A percentile compares a stretch with the other conserved stretches of the same genome.
These are phyloP conservation scores for Xylariaceae sp. DNA, from an alignment of 2,329 filamentous ascomycete genomes.

Conservation along the genomic window DNA sequence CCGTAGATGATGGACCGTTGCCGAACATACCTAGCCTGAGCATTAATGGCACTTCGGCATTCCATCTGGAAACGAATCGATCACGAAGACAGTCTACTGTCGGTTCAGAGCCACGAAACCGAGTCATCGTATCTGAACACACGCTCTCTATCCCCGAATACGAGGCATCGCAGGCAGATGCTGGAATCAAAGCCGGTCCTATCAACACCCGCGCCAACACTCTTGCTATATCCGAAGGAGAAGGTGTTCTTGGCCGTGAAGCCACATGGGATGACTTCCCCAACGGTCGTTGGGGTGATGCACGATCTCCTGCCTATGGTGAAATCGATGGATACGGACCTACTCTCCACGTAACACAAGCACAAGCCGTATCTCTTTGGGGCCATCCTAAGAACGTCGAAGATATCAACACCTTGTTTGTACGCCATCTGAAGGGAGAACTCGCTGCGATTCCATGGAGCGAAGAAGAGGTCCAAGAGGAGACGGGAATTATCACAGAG, in stretches of 20 bases:
- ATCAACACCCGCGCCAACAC: conserved; percentile 78
- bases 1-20: conserved; percentile 42
- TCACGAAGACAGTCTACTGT: conserved; percentile 65
- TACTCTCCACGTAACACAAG: conserved; percentile 85
- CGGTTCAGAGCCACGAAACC: conserved; percentile 80
- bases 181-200: conserved; percentile 65
- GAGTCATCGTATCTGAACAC: conserved; percentile 70
- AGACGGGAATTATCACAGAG: conserved; percentile 74
- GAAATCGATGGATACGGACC: conserved; percentile 98
- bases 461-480: conserved; percentile 78
- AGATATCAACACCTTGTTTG: conserved; percentile 78
- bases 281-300: conserved; percentile 92
- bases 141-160: conserved; percentile 55
- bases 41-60: conserved; percentile 44
- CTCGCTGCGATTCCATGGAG: conserved; percentile 86
- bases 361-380: conserved; percentile 80
- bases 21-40: conserved; percentile 42
- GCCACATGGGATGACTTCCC: conserved; percentile 99
- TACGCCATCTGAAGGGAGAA: conserved; percentile 72
- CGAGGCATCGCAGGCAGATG: conserved; percentile 72
- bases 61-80: conserved; percentile 31
- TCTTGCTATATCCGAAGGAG: conserved; percentile 88
- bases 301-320: conserved; percentile 86
- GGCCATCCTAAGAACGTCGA: conserved; percentile 62
- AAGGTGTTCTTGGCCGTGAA: conserved; percentile 82